Base-by-base conservation (phyloP, 169 alveolate species). In the Miamiensis avidus region DNA sequence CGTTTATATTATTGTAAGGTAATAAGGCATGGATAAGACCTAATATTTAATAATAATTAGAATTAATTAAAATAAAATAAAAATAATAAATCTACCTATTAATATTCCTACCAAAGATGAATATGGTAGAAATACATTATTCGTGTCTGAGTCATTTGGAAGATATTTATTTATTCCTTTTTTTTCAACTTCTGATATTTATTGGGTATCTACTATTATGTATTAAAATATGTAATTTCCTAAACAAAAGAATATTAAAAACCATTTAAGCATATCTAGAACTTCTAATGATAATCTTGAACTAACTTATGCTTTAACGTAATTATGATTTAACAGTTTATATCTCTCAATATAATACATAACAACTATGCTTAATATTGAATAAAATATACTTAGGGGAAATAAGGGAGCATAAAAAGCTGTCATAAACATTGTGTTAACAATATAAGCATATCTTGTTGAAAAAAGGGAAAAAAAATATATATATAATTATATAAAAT, bases 331-430 rank as follows among this genome's bases (percentile, higher is more conserved):
- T n/a, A 49, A n/a, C 6, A 79, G 6, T n/a, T 79, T 79, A 49
- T 64, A 79, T 72, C 65, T 79, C 29, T 79, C 84, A 49, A 34
- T 49, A 69, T 74, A 79, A 30, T 79, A 79, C n/a, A 26, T 28
- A 0, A 65, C 25, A 29, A 79, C 30, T 11, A 79, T 16, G 20
- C 65, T 34, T 0, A 34, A n/a, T 0, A 79, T 25, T n/a, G 84
- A 79, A 31, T 49, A 79, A 15, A 79, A 28, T 0, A 79, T 34
- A 0, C 65, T 29, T 25, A 79, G 20, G 64, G 84, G 84, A 28
- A 79, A 31, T 0, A 79, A 34, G 29, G 84, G 84, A 65, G 76
- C n/a, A 64, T 79, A 79, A 79, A 79, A 79, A 29, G 84, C 75
- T 27, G 84, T 79, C 33, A 49, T 79, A 65, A 79, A 65, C 84